Percentiles rank a stretch among this genome's conserved stretches.
Conservation (phyloP, 139 green algal species). For the Trebouxia sp. region DNA sequence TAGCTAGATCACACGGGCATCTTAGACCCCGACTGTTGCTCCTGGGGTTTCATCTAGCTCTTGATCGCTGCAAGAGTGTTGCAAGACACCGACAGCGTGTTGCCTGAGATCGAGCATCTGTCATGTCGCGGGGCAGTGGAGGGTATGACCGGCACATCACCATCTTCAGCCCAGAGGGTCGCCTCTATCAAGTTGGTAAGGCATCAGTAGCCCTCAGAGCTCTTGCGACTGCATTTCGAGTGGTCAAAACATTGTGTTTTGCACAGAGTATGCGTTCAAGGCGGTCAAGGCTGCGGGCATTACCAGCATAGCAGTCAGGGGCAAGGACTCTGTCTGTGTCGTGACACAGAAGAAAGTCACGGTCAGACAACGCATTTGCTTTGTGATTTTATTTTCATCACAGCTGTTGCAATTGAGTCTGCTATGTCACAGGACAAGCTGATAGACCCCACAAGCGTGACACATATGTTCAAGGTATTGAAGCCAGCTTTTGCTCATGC, state of each 20-base stretch:
- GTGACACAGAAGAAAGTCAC: conserved; percentile 93
- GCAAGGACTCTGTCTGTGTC: conserved; percentile 88
- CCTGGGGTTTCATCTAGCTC: too few relatives aligned
- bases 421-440: conserved; percentile 99
- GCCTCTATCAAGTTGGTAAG: conserved; percentile 94
- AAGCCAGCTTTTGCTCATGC: neutral
- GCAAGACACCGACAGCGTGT: neutral
- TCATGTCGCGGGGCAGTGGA: conserved; percentile 74
- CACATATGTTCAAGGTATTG: conserved; percentile 73
- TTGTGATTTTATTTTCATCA: too few relatives aligned
- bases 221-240: neutral
- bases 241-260: neutral
- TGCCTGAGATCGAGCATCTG: neutral
- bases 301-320: conserved; percentile 92
- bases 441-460: conserved; percentile 88
- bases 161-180: conserved; percentile 94
- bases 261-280: conserved; percentile 99
- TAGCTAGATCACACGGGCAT: neutral
- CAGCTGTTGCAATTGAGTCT: neutral
- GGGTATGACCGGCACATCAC: conserved; percentile 96
- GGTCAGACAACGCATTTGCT: conserved; percentile 44
- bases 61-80: too few relatives aligned
- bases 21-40: too few relatives aligned
- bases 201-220: neutral
- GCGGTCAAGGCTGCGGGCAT: conserved; percentile 87